Conservation (phyloP, 805 yeast species). For the Millerozyma miso region DNA sequence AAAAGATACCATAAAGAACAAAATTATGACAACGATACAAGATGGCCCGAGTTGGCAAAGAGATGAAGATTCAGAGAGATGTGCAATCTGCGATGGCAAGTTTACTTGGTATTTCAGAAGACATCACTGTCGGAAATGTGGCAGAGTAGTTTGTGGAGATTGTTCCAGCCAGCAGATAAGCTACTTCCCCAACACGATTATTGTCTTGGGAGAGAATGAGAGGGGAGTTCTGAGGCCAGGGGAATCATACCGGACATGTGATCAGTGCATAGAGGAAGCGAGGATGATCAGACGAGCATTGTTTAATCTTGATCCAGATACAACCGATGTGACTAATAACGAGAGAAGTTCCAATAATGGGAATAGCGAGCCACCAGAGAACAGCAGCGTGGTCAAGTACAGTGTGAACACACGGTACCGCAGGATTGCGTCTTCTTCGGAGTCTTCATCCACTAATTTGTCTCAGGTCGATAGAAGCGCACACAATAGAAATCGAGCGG, state of each 20-base stretch:
- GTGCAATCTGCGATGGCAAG: slow-evolving; percentile 49
- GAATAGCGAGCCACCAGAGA: slow-evolving; percentile 2
- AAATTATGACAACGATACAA: neutral
- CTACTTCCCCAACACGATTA: slow-evolving; percentile 57
- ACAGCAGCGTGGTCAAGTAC: slow-evolving; percentile 17
- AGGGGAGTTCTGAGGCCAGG: slow-evolving; percentile 46
- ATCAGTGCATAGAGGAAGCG: slow-evolving; percentile 63
- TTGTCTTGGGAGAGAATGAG: slow-evolving; percentile 52
- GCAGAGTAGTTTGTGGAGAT: slow-evolving; percentile 67
- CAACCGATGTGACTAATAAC: slow-evolving; percentile 10
- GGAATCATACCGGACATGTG: slow-evolving; percentile 70
- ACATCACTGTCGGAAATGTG: slow-evolving; percentile 84
- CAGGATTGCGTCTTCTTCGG: slow-evolving; percentile 16
- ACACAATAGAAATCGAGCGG: slow-evolving; percentile 10
- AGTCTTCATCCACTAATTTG: slow-evolving; percentile 12
- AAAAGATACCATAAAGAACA: too few relatives aligned
- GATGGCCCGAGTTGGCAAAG: slow-evolving; percentile 62
- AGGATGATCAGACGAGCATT: slow-evolving; percentile 44
- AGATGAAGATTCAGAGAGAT: slow-evolving; percentile 49
- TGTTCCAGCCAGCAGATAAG: slow-evolving; percentile 55
- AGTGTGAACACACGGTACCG: slow-evolving; percentile 15
- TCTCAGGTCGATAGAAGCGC: slow-evolving; percentile 4
- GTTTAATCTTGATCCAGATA: slow-evolving; percentile 7
- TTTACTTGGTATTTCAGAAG: slow-evolving; percentile 66
- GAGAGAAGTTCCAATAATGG: neutral